phyloP scores from a whole-genome alignment of 352 stramenopile genomes.

The Phytophthora constricta region DNA sequence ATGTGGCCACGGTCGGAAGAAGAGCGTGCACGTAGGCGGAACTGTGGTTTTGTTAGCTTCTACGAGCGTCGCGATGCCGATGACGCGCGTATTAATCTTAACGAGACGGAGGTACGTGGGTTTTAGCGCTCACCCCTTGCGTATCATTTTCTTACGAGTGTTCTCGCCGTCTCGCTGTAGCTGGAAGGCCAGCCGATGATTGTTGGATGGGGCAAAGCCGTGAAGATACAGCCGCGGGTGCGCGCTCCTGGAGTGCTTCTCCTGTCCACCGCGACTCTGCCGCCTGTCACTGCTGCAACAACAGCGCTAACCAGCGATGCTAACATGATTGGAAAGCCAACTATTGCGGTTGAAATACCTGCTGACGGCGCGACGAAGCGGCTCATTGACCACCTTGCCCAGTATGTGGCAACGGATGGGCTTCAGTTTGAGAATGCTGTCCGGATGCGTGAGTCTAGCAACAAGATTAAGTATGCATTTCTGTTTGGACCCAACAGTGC shows the following conservation, averaged over 20 bases:
- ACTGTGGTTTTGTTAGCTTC: slow-evolving; percentile 97
- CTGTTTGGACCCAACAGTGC: slow-evolving; percentile 51
- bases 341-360: slow-evolving; percentile 53
- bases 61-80: slow-evolving; percentile 84
- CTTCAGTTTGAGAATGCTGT: slow-evolving; percentile 73
- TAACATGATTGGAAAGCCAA: slow-evolving; percentile 6
- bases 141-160: too few species aligned
- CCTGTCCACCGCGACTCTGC: slow-evolving; percentile 11
- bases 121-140: not conserved
- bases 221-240: slow-evolving; percentile 66
- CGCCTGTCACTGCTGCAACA: slow-evolving; percentile 10
- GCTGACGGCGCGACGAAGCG: slow-evolving; percentile 30
- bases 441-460: slow-evolving; percentile 51
- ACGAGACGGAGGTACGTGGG: slow-evolving; percentile 73
- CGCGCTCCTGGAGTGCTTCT: slow-evolving; percentile 15
- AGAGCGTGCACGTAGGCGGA: slow-evolving; percentile 89
- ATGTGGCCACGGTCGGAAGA: slow-evolving; percentile 98
- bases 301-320: slow-evolving; percentile 1
- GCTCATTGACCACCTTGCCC: slow-evolving; percentile 61
- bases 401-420: slow-evolving; percentile 68
- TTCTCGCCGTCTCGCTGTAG: too few species aligned
- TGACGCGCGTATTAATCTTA: slow-evolving; percentile 68
- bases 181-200: slow-evolving; percentile 78
- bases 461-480: slow-evolving; percentile 55
- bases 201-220: slow-evolving; percentile 83